These are phyloP conservation scores for Naganishia vaughanmartiniae DNA, from an alignment of 768 basidiomycete genomes.

Conservation along the genomic window DNA sequence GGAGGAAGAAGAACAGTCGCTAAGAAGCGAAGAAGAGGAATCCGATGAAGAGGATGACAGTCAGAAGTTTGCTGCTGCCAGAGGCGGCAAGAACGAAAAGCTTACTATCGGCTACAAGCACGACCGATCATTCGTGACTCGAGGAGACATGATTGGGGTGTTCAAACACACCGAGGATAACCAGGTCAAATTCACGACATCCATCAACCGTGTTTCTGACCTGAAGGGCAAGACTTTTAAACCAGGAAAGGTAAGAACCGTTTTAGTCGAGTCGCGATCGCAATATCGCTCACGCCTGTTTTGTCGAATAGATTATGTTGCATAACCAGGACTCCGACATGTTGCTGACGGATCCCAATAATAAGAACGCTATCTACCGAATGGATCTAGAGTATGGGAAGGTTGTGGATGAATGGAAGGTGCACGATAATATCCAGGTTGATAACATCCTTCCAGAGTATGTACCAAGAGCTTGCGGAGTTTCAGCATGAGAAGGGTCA, in stretches of 20 bases:
- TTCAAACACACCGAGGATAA: constrained; percentile 71
- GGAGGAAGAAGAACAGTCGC: constrained; percentile 52
- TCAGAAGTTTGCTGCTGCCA: constrained; percentile 51
- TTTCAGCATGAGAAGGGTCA: background rate
- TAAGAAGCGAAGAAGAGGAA: constrained; percentile 53
- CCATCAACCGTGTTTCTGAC: constrained; percentile 77
- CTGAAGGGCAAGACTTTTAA: constrained; percentile 76
- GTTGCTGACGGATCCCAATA: constrained; percentile 79
- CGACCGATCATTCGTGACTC: constrained; percentile 87
- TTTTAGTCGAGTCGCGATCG: background rate
- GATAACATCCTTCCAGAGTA: constrained; percentile 81
- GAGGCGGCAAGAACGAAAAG: constrained; percentile 76
- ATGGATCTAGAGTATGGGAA: constrained; percentile 92
- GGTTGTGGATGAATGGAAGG: constrained; percentile 97
- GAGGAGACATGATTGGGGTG: constrained; percentile 86
- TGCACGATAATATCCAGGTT: constrained; percentile 83
- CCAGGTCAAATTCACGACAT: constrained; percentile 77
- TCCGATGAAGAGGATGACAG: constrained; percentile 35
- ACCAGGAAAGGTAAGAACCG: constrained; percentile 69
- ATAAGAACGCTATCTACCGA: constrained; percentile 76
- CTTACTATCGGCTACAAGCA: constrained; percentile 93
- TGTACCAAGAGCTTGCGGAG: constrained; percentile 13
- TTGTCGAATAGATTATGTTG: constrained; percentile 72
- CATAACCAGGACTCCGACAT: constrained; percentile 95
- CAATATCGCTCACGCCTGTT: constrained; percentile 18